Evolutionary conservation across 345 rosid genomes (phyloP).

Genomic region (Bretschneidera sinensis): DNA sequence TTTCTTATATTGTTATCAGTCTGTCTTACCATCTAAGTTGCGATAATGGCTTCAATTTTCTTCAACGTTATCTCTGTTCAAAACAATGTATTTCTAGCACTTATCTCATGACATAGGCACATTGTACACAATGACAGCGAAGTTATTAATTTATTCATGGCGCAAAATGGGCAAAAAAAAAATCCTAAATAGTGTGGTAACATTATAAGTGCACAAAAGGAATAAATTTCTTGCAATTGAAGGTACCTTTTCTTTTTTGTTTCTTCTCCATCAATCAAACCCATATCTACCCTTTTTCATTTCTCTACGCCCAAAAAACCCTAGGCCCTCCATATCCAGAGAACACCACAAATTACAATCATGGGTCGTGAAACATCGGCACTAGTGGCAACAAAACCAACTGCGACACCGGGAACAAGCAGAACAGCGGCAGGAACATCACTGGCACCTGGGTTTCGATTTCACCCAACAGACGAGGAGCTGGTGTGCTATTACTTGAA

Average conservation of each 20-base stretch:
- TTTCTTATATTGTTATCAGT: too few species aligned
- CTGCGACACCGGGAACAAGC: conserved; percentile 8
- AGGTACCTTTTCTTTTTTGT: conserved; percentile 41
- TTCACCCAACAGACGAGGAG: conserved; percentile 95
- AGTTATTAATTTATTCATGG: too few species aligned
- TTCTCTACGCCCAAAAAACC: background rate
- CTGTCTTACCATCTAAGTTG: too few species aligned
- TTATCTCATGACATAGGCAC: too few species aligned
- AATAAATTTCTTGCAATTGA: conserved; percentile 85
- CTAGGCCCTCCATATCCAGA: background rate
- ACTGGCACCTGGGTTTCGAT: conserved; percentile 90
- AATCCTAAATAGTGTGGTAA: too few species aligned
- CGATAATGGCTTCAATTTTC: too few species aligned
- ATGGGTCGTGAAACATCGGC: conserved; percentile 37
- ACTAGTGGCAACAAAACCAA: conserved; percentile 16
- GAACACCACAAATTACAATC: background rate
- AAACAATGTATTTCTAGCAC: too few species aligned
- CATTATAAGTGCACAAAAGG: too few species aligned
- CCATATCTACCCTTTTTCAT: background rate
- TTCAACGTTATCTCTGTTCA: too few species aligned
- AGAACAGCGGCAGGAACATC: conserved; percentile 36
- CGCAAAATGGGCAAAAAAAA: too few species aligned
- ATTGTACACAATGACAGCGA: too few species aligned
- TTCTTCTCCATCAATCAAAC: conserved; percentile 53
- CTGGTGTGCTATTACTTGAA: conserved; percentile 79